Base-by-base conservation (phyloP, 371 early-diverging fungal species). In the Mortierella sp. region DNA sequence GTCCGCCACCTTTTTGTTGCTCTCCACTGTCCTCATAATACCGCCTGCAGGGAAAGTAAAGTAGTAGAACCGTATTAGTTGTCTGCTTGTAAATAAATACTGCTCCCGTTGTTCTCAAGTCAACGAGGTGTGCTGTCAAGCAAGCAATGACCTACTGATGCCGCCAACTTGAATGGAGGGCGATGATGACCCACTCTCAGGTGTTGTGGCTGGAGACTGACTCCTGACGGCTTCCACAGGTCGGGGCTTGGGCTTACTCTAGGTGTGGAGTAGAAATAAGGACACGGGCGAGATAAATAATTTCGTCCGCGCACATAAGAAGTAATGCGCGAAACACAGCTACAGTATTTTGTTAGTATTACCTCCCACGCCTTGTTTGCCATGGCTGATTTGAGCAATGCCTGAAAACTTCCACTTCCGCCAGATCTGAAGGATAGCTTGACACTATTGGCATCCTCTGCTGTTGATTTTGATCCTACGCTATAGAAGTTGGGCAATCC, bases 341-440 rank as follows among this genome's bases (percentile, higher is more conserved):
- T 19, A 40, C 24, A 50, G 31, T 3, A 3, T 34, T 16, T 37
- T 34, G 19, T 40, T 55, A 26, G 8, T 21, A 26, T 73, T 79
- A 91, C 91, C 86, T 93, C 93, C 97, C 96, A 96, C 53, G 91
- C 93, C 74, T 88, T 91, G 6, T 76, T 88, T 0, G 79, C 82
- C 50, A 96, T 73, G 2, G 94, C 94, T 0, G 69, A 71, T 67
- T 91, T 93, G 2, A 98, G 87, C 26, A 91, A 89, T 14, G 90
- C 80, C 28, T 91, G 80, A 84, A 96, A 96, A 13, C 87, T 83
- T 0, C 89, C 74, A 34, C 88, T 88, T 0, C 97, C 97, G 1
- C 96, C 96, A 16, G 83, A 87, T 59, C 98, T 90, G 87, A 97
- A 97, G 9, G 97, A 95, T 19, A 97, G 79, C 80, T 94, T 95